phyloP scores from a whole-genome alignment of 1,284 basidiomycete species.

The Papiliotrema nemorosa region DNA sequence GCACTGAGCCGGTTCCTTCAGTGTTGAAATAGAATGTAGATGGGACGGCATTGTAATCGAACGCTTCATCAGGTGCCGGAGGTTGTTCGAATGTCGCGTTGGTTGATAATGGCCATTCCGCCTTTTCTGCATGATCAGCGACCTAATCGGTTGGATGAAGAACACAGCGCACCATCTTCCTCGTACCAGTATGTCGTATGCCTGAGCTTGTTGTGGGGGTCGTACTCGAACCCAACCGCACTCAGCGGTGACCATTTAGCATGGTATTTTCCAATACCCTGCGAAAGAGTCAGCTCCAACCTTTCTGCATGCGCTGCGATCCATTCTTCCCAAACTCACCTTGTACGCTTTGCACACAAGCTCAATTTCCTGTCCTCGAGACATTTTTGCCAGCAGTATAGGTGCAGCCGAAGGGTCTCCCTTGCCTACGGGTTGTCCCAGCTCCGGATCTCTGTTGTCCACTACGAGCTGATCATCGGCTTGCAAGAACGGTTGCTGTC shows the following conservation, averaged over 20 bases:
- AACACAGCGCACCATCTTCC: constrained; percentile 54
- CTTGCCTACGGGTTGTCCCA: constrained; percentile 85
- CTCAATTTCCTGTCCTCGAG: constrained; percentile 88
- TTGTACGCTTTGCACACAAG: constrained; percentile 89
- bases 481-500: too few species aligned
- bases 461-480: constrained; percentile 40
- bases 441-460: constrained; percentile 64
- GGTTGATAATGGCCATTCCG: constrained; percentile 77
- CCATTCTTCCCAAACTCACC: constrained; percentile 51
- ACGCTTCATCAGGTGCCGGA: constrained; percentile 70
- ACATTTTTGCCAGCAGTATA: constrained; percentile 85
- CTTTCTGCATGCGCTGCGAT: background rate
- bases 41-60: constrained; percentile 83
- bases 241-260: constrained; percentile 98
- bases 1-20: constrained; percentile 83
- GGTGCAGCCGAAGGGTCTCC: constrained; percentile 64
- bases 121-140: constrained; percentile 49
- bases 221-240: constrained; percentile 95
- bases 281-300: background rate
- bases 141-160: background rate
- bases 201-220: constrained; percentile 93
- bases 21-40: constrained; percentile 86
- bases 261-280: constrained; percentile 98
- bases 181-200: constrained; percentile 98
- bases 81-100: constrained; percentile 80